phyloP scores from a whole-genome alignment of 139 green algal species.

The Desmodesmus armatus region DNA sequence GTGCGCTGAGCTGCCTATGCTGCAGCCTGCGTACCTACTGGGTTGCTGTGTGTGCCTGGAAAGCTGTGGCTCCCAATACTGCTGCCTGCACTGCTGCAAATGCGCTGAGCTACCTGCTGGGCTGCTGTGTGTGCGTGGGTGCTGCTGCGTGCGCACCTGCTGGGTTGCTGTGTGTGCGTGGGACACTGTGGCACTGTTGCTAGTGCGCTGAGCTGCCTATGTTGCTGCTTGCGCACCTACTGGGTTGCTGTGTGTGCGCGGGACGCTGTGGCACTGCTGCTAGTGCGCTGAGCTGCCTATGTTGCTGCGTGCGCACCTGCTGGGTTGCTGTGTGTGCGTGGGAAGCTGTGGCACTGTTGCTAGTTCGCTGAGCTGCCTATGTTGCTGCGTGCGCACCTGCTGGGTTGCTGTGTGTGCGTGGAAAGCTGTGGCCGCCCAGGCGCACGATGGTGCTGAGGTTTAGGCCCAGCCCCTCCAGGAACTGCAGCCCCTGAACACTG shows the following conservation, averaged over 20 bases:
- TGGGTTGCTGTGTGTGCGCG: slow-evolving; percentile 39
- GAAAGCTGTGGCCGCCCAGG: slow-evolving; percentile 69
- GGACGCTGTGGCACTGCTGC: slow-evolving; percentile 63
- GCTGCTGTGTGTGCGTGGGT: too few relatives aligned
- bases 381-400: too few relatives aligned
- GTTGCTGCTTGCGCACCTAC: too few relatives aligned
- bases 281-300: too few relatives aligned
- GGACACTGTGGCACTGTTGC: slow-evolving; percentile 62
- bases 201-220: too few relatives aligned
- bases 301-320: too few relatives aligned
- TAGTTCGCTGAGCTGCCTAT: too few relatives aligned
- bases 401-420: slow-evolving; percentile 44
- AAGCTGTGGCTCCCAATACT: slow-evolving; percentile 71
- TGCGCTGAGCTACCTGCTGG: too few relatives aligned
- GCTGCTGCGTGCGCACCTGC: too few relatives aligned
- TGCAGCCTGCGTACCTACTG: too few relatives aligned
- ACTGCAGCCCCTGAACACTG: slow-evolving; percentile 56
- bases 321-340: slow-evolving; percentile 38
- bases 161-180: slow-evolving; percentile 38
- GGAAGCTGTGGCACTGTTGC: slow-evolving; percentile 62
- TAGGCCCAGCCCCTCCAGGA: slow-evolving; percentile 57
- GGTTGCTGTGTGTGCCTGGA: slow-evolving; percentile 37
- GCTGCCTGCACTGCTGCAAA: too few relatives aligned
- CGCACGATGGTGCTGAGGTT: slow-evolving; percentile 59
- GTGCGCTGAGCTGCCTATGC: too few relatives aligned